These are phyloP conservation scores for Diplodia intermedia DNA, from an alignment of 2,329 filamentous ascomycete genomes.

Conservation along the genomic window DNA sequence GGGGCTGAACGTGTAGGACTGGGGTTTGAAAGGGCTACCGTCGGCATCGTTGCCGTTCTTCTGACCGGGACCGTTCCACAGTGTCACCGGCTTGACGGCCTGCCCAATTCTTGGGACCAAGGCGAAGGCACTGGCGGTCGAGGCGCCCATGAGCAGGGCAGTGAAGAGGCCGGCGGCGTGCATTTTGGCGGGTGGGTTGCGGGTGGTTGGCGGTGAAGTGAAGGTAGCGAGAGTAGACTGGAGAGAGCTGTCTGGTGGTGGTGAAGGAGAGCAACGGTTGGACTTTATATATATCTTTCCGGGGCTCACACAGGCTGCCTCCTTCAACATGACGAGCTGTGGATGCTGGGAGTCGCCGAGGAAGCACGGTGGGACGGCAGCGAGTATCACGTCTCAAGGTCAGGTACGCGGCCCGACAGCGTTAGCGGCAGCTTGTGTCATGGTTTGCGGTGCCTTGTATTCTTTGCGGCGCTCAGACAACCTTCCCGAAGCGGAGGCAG, in stretches of 20 bases:
- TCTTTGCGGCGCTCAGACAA: constrained; percentile 23
- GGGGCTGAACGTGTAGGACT: not conserved
- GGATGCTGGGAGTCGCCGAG: constrained; percentile 5
- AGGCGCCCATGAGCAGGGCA: not conserved
- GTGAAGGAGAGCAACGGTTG: not conserved
- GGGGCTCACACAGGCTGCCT: not conserved
- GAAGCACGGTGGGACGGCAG: not conserved
- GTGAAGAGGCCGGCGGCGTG: not conserved
- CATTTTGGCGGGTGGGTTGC: constrained; percentile 9
- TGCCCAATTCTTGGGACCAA: fast-evolving
- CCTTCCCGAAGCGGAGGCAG: constrained; percentile 4
- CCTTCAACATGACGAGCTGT: not conserved
- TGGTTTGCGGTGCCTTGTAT: not conserved
- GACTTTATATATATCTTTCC: not conserved
- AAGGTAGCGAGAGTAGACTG: constrained; percentile 12
- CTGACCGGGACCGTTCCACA: not conserved
- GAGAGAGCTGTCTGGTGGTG: constrained; percentile 17
- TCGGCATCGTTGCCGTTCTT: not conserved
- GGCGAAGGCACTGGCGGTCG: not conserved
- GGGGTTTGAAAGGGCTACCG: not conserved
- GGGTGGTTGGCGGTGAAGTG: not conserved
- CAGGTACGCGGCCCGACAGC: constrained; percentile 19
- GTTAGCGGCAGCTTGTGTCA: constrained; percentile 10
- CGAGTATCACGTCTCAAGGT: not conserved
- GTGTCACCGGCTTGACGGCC: not conserved